Evolutionary conservation across 2,329 filamentous ascomycete genomes (phyloP).

Genomic region (Xylaria sp.): DNA sequence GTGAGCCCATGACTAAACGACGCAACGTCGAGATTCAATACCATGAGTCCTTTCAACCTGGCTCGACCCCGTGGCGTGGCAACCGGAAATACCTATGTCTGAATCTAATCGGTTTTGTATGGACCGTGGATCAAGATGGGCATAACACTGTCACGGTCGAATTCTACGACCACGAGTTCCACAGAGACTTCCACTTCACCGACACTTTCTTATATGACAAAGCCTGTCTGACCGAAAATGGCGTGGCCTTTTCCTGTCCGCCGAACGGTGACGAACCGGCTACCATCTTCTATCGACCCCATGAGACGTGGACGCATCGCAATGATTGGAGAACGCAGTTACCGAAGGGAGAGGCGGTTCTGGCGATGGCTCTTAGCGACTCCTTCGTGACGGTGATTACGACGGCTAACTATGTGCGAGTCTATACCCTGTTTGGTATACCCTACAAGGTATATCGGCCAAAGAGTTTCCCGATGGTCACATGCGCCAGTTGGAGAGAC

Average conservation of each 20-base stretch:
- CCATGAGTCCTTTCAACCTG: slow-evolving; percentile 85
- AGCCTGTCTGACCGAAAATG: slow-evolving; percentile 81
- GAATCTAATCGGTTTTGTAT: slow-evolving; percentile 89
- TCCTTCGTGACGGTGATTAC: slow-evolving; percentile 89
- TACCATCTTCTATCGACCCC: slow-evolving; percentile 90
- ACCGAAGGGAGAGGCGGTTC: slow-evolving; percentile 80
- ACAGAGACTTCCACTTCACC: slow-evolving; percentile 95
- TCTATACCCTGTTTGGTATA: slow-evolving; percentile 89
- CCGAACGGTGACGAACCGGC: slow-evolving; percentile 62
- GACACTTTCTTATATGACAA: slow-evolving; percentile 96
- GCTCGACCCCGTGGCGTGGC: slow-evolving; percentile 91
- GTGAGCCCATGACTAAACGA: slow-evolving; percentile 44
- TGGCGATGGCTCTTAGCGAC: slow-evolving; percentile 84
- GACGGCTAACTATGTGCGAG: slow-evolving; percentile 77
- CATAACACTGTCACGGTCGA: slow-evolving; percentile 93
- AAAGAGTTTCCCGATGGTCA: slow-evolving; percentile 84
- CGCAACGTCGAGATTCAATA: slow-evolving; percentile 56
- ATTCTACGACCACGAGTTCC: slow-evolving; percentile 90
- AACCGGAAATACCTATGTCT: slow-evolving; percentile 90
- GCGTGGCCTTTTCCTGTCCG: slow-evolving; percentile 78
- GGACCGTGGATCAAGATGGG: slow-evolving; percentile 93
- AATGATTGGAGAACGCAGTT: slow-evolving; percentile 85
- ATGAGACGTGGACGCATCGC: slow-evolving; percentile 91
- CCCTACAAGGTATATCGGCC: slow-evolving; percentile 85
- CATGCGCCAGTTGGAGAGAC: slow-evolving; percentile 89